Percentiles rank a stretch among this genome's conserved stretches.
These are phyloP conservation scores for Dioszegia hungarica DNA, from an alignment of 768 basidiomycete genomes.

Conservation along the genomic window DNA sequence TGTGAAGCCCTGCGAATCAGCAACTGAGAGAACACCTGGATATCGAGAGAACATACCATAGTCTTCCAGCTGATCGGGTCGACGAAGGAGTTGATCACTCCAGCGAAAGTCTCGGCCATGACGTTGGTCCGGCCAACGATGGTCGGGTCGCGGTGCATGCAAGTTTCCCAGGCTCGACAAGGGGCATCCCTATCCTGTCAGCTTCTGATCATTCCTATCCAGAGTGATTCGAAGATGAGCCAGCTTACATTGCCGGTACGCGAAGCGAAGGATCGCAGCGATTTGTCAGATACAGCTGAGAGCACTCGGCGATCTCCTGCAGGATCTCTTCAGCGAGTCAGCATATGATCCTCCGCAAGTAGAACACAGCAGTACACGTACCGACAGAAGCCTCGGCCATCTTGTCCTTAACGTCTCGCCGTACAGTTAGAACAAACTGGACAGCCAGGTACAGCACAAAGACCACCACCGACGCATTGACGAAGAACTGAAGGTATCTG, in stretches of 20 bases:
- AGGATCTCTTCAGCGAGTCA: conserved; percentile 63
- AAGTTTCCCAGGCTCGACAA: conserved; percentile 85
- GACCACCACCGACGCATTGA: conserved; percentile 77
- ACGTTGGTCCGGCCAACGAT: conserved; percentile 83
- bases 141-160: conserved; percentile 91
- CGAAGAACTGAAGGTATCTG: conserved; percentile 90
- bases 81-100: conserved; percentile 92
- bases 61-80: conserved; percentile 98
- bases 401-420: conserved; percentile 80
- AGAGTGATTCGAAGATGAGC: too few relatives aligned
- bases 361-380: too few relatives aligned
- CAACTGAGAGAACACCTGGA: neutral
- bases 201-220: neutral
- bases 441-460: conserved; percentile 78
- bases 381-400: conserved; percentile 85
- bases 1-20: conserved; percentile 43
- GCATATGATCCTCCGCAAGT: conserved; percentile 6
- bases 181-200: conserved; percentile 56
- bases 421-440: conserved; percentile 82
- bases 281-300: conserved; percentile 73
- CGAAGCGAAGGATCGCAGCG: conserved; percentile 65
- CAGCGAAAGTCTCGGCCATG: conserved; percentile 89
- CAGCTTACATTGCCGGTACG: conserved; percentile 70
- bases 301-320: conserved; percentile 85
- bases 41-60: conserved; percentile 54